Conservation (phyloP, 148 eudicot genomes). For the Vaccinium corymbosum region DNA sequence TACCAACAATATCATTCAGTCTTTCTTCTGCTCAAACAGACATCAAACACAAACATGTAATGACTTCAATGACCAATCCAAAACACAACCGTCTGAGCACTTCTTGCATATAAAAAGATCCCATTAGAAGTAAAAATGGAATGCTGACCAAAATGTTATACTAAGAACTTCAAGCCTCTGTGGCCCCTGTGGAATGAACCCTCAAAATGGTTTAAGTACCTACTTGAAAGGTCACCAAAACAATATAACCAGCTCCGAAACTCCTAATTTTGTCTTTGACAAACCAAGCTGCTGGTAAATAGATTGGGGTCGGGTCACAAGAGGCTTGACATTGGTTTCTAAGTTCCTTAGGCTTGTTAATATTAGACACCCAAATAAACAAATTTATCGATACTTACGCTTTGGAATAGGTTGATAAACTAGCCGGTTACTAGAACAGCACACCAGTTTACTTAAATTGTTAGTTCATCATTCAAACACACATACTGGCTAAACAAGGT, state of each 20-base stretch:
- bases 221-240: not conserved
- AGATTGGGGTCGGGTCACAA: not conserved
- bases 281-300: not conserved
- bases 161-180: not conserved
- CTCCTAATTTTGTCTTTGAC: not conserved
- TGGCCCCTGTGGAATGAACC: not conserved
- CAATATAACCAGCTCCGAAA: not conserved
- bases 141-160: not conserved
- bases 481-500: slow-evolving; percentile 3
- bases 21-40: slow-evolving; percentile 34
- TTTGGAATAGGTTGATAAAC: not conserved
- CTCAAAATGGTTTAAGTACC: not conserved
- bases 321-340: not conserved
- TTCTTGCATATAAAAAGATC: not conserved
- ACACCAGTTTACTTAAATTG: not conserved
- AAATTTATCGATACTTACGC: not conserved
- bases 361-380: not conserved
- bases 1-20: slow-evolving; percentile 46
- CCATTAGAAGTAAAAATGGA: not conserved
- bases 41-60: not conserved
- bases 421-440: not conserved
- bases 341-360: not conserved
- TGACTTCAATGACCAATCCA: not conserved
- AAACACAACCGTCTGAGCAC: not conserved
- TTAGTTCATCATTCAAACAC: slow-evolving; percentile 8